Evolutionary conservation across 306 rosid genomes (phyloP).

Genomic region (Cicer chorassanicum): DNA sequence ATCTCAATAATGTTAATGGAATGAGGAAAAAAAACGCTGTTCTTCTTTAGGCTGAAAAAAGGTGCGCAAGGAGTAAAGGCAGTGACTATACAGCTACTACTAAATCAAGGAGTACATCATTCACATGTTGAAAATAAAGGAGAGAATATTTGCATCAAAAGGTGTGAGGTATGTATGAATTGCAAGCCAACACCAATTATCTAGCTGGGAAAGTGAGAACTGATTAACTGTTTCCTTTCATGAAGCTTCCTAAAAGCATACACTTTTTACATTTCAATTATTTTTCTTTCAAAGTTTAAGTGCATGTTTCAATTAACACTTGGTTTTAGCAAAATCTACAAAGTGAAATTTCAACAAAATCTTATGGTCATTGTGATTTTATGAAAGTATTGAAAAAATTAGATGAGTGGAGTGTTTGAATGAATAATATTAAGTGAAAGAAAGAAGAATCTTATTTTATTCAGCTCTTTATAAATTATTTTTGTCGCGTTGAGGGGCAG

Average conservation of each 20-base stretch:
- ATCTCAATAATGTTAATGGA: neutral
- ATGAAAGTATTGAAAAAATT: neutral
- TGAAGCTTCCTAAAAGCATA: slow-evolving; percentile 45
- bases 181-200: slow-evolving; percentile 42
- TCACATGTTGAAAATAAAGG: slow-evolving; percentile 42
- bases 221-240: slow-evolving; percentile 28
- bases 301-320: too few species aligned
- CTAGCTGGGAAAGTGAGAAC: slow-evolving; percentile 33
- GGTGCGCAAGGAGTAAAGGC: slow-evolving; percentile 26
- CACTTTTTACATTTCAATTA: slow-evolving; percentile 29
- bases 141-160: slow-evolving; percentile 51
- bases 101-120: slow-evolving; percentile 16
- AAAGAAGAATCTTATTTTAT: neutral
- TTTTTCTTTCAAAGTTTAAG: neutral
- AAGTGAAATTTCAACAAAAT: too few species aligned
- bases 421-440: neutral
- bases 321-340: too few species aligned
- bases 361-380: too few species aligned
- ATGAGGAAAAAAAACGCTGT: slow-evolving; percentile 4
- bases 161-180: slow-evolving; percentile 25
- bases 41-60: slow-evolving; percentile 16
- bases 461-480: slow-evolving; percentile 28
- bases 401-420: neutral
- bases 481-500: slow-evolving; percentile 31
- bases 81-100: slow-evolving; percentile 14